Conservation (phyloP, 495 filamentous ascomycete species). For the Penicillium soppii region DNA sequence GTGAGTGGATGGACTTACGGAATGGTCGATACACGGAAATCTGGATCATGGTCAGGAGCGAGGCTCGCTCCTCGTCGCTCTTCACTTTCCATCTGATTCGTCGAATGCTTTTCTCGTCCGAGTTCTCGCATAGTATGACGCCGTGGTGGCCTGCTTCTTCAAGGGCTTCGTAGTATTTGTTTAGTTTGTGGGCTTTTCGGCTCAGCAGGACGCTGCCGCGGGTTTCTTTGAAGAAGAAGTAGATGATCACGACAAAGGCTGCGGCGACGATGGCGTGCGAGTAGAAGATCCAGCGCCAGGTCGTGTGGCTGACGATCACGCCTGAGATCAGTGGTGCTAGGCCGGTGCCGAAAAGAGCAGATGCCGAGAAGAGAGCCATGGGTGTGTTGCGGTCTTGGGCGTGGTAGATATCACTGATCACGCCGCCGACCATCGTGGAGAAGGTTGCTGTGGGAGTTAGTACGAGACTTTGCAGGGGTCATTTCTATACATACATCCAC, state of each 20-base stretch:
- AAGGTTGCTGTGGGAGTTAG: conserved; percentile 58
- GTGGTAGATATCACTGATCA: conserved; percentile 86
- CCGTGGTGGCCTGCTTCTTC: conserved; percentile 67
- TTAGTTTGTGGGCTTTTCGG: conserved; percentile 70
- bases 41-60: conserved; percentile 67
- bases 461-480: background rate
- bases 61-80: conserved; percentile 76
- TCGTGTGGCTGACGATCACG: conserved; percentile 62
- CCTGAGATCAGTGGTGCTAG: conserved; percentile 73
- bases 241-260: conserved; percentile 60
- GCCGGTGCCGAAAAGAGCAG: conserved; percentile 78
- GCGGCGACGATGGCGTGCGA: conserved; percentile 73
- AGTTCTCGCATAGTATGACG: conserved; percentile 45
- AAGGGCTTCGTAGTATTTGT: conserved; percentile 74
- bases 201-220: conserved; percentile 79
- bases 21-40: conserved; percentile 78
- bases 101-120: conserved; percentile 37
- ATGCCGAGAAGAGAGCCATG: conserved; percentile 82
- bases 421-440: conserved; percentile 88
- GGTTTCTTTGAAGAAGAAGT: conserved; percentile 76
- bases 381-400: conserved; percentile 78
- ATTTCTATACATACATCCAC: conserved; percentile 48
- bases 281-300: conserved; percentile 91
- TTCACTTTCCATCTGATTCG: conserved; percentile 84
- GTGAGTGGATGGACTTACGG: conserved; percentile 34